phyloP scores from a whole-genome alignment of 1,284 basidiomycete genomes.

The Porogramme epimiltina region DNA sequence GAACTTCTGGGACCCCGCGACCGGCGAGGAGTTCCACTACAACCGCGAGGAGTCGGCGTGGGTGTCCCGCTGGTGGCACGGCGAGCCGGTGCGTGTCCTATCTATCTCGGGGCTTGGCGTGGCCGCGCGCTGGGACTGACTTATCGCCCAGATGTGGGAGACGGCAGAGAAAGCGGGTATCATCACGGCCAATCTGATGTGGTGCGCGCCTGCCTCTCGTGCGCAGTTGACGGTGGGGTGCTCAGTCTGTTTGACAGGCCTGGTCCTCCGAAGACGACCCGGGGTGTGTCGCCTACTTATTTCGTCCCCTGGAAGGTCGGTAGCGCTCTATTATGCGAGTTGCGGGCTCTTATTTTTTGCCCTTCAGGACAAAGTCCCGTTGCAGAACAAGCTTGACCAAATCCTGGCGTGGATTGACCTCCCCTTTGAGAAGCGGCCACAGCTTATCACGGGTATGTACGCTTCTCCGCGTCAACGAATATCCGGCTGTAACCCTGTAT shows the following conservation, averaged over 20 bases:
- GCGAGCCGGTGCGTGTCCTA: slow-evolving; percentile 75
- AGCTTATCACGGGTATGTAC: slow-evolving; percentile 76
- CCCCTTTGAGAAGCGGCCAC: slow-evolving; percentile 67
- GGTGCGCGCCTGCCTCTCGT: slow-evolving; percentile 48
- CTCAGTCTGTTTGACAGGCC: slow-evolving; percentile 53
- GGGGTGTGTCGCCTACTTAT: slow-evolving; percentile 70
- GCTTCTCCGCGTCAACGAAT: neutral
- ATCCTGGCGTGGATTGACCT: slow-evolving; percentile 80
- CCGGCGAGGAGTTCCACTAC: slow-evolving; percentile 68
- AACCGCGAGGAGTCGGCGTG: slow-evolving; percentile 62
- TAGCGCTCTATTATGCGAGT: neutral
- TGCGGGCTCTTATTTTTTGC: neutral
- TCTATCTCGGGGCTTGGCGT: neutral
- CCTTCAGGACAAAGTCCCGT: slow-evolving; percentile 57
- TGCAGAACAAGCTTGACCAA: slow-evolving; percentile 72
- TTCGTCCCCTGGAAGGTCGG: slow-evolving; percentile 75
- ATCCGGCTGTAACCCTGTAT: neutral
- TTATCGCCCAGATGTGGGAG: slow-evolving; percentile 95
- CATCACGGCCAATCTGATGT: slow-evolving; percentile 88
- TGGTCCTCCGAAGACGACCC: slow-evolving; percentile 71
- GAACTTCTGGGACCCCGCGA: slow-evolving; percentile 85
- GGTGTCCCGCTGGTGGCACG: slow-evolving; percentile 81
- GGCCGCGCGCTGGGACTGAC: neutral
- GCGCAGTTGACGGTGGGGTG: neutral
- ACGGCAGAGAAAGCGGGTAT: slow-evolving; percentile 75